A percentile compares a stretch with the other conserved stretches of the same genome.
Evolutionary conservation across 2,329 filamentous ascomycete species (phyloP).

Genomic region (Pezicula neosporulosa): DNA sequence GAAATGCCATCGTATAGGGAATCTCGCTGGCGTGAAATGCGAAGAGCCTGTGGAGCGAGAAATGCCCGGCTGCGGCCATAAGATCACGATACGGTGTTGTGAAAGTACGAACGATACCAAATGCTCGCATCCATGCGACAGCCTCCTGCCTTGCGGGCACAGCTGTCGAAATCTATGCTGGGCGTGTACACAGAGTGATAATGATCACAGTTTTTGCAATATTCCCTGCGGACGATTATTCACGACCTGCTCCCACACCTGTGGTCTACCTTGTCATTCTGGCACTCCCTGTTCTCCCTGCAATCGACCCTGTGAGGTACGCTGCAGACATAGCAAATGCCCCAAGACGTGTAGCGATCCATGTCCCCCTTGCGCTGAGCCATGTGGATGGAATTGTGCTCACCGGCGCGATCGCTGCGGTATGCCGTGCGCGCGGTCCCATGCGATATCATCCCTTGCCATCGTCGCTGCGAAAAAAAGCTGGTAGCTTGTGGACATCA

Average conservation of each 20-base stretch:
- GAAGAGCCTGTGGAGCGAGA: slow-evolving; percentile 35
- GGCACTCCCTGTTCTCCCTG: slow-evolving; percentile 43
- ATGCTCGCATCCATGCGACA: slow-evolving; percentile 45
- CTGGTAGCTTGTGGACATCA: slow-evolving; percentile 54
- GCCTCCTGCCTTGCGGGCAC: slow-evolving; percentile 52
- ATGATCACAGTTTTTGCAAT: slow-evolving; percentile 1
- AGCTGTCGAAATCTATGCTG: slow-evolving; percentile 45
- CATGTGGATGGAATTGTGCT: slow-evolving; percentile 49
- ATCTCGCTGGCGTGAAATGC: slow-evolving; percentile 44
- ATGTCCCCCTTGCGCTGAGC: slow-evolving; percentile 55
- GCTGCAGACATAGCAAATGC: slow-evolving; percentile 55
- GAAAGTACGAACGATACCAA: slow-evolving; percentile 36
- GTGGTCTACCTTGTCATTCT: slow-evolving; percentile 47
- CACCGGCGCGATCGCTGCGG: slow-evolving; percentile 38
- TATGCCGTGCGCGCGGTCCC: slow-evolving; percentile 57
- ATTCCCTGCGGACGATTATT: slow-evolving; percentile 44
- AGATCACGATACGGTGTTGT: slow-evolving; percentile 43
- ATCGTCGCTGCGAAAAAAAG: slow-evolving; percentile 46
- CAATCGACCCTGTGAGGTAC: slow-evolving; percentile 44
- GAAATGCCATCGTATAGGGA: slow-evolving; percentile 36
- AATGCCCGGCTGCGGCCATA: slow-evolving; percentile 53
- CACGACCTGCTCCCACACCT: slow-evolving; percentile 52
- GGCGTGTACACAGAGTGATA: slow-evolving; percentile 35
- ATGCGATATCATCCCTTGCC: slow-evolving; percentile 63
- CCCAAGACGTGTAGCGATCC: slow-evolving; percentile 50